Conservation (phyloP, 2,329 filamentous ascomycete genomes). For the Pestalotiopsis sp. region DNA sequence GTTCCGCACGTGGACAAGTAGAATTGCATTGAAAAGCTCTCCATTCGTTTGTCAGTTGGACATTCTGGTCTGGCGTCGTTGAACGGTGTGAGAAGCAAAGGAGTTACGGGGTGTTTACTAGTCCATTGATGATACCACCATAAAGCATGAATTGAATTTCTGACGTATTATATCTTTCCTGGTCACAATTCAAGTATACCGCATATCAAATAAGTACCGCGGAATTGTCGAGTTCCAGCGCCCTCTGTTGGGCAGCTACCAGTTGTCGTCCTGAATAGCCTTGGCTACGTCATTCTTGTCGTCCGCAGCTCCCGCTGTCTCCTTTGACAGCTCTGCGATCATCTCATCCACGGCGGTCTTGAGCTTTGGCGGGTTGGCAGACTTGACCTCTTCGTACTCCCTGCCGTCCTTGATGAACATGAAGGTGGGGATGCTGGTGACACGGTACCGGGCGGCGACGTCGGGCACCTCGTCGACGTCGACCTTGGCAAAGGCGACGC, state of each 20-base stretch:
- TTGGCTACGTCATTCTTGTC: slow-evolving; percentile 8
- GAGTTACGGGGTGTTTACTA: neutral
- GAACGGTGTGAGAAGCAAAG: neutral
- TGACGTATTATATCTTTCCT: neutral
- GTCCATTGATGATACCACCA: neutral
- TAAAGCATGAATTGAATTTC: neutral
- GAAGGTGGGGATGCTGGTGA: slow-evolving; percentile 77
- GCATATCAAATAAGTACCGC: neutral
- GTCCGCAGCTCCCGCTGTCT: neutral
- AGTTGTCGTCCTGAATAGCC: slow-evolving; percentile 15
- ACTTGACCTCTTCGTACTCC: slow-evolving; percentile 63
- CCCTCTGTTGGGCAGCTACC: neutral
- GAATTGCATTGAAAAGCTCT: no score
- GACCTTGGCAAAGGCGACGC: slow-evolving; percentile 69
- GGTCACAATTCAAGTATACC: neutral
- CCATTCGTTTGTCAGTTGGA: no score
- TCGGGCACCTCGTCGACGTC: slow-evolving; percentile 71
- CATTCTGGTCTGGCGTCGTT: neutral
- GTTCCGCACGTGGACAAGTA: neutral
- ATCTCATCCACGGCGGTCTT: slow-evolving; percentile 50
- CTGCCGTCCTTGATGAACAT: slow-evolving; percentile 68
- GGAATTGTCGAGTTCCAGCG: no score
- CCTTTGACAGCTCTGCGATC: slow-evolving; percentile 3
- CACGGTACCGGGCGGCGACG: slow-evolving; percentile 65
- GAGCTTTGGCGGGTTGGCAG: slow-evolving; percentile 65